Evolutionary conservation across 306 rosid genomes (phyloP), one percentile per base, ranked within the genome.

Genomic region (Cicer arietinum): DNA sequence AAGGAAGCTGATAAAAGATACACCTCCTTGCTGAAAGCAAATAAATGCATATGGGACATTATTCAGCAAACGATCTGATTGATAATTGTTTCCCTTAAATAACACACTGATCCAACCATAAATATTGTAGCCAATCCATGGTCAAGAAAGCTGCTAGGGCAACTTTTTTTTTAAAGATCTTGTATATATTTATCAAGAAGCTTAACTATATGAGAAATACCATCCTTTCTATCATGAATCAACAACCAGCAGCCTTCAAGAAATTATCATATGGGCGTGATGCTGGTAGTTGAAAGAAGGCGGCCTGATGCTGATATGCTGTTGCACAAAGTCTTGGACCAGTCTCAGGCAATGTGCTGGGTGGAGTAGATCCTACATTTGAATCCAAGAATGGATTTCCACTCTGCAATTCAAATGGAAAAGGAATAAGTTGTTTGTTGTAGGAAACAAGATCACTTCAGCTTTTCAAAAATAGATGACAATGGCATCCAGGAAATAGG

Each of bases 241-340:
- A 92, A 67, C 98, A 92, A 39, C 94, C 94, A 12, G 91, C 92
- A 5, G 96, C 98, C 86, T 89, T 92, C 76, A 90, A 67, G 77
- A 92, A 88, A 82, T 86, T 87, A 78, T 92, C 96, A 69, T 90
- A 90, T 1, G 97, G 97, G 75, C 88, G 86, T 8, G 96, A 78
- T 39, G 86, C 83, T 54, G 92, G 98, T 48, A 92, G 80, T 80
- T 86, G 91, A 69, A 92, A 90, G 80, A 81, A 79, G 80, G 79
- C 77, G 44, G 89, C 53, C 73, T 83, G 80, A 8, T 85, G 77
- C 66, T 90, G 94, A 79, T 70, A 87, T 67, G 79, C 91, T 58
- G 94, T 86, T 66, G 88, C 86, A 53, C 96, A 90, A 60, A 46
- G 90, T 84, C 65, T 85, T 20, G 84, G 87, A 66, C 58, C 76